Evolutionary conservation across 192 early-diverging fungal genomes (phyloP).

Genomic region (Coemansia sp.): DNA sequence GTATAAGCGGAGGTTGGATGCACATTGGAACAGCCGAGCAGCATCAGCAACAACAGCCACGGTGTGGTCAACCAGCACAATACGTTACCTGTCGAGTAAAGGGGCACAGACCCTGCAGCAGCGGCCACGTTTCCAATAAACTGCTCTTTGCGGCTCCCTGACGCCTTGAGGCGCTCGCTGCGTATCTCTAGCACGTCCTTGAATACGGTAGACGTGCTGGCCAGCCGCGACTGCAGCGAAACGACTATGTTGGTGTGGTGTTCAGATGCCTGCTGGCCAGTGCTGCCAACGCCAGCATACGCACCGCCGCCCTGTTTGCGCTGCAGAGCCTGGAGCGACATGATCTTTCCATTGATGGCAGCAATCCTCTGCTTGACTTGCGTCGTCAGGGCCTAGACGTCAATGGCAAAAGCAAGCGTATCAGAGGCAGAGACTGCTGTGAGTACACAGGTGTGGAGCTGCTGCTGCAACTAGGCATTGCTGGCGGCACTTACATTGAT

Average conservation of each 20-base stretch:
- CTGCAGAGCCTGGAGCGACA: conserved; percentile 65
- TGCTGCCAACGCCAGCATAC: conserved; percentile 24
- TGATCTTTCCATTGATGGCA: conserved; percentile 90
- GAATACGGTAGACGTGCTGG: conserved; percentile 83
- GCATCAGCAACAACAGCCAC: background rate
- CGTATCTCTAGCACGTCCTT: conserved; percentile 96
- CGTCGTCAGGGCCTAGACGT: conserved; percentile 74
- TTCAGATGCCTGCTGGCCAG: conserved; percentile 73
- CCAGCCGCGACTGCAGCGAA: conserved; percentile 86
- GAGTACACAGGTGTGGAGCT: background rate
- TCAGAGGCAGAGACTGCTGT: background rate
- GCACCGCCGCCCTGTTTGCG: conserved; percentile 48
- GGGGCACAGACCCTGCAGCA: conserved; percentile 10
- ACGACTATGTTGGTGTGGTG: conserved; percentile 92
- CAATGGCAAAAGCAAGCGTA: background rate
- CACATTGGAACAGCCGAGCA: background rate
- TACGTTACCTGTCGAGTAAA: conserved; percentile 39
- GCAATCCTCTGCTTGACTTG: conserved; percentile 95
- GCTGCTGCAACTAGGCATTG: background rate
- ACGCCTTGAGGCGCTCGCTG: conserved; percentile 92
- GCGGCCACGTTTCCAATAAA: conserved; percentile 60
- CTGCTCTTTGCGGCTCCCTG: conserved; percentile 85
- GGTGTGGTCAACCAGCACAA: background rate
- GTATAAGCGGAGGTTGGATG: background rate
- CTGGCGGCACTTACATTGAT: conserved; percentile 65